phyloP scores from a whole-genome alignment of 441 rosid genomes.

The Sinapis alba region DNA sequence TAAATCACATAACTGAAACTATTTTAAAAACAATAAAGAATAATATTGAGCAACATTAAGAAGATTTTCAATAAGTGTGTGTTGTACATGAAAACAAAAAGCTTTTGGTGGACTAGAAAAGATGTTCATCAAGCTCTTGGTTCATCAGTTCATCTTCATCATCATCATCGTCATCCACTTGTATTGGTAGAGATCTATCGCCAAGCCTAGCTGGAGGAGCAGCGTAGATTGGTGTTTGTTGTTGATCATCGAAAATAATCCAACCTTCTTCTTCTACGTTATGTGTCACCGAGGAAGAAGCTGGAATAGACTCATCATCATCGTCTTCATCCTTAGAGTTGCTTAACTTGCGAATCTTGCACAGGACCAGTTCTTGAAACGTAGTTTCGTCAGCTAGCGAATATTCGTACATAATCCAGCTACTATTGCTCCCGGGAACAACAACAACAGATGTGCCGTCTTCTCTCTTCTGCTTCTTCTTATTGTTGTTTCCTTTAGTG shows the following conservation, averaged over 20 bases:
- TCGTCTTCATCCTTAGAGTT: background rate
- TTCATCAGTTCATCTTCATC: background rate
- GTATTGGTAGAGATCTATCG: background rate
- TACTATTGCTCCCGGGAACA: background rate
- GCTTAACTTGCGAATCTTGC: background rate
- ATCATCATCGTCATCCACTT: background rate
- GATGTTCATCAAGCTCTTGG: background rate
- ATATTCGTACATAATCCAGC: background rate
- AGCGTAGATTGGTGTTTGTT: background rate
- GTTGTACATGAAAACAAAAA: background rate
- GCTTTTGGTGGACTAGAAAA: background rate
- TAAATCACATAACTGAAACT: background rate
- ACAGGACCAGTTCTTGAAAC: conserved; percentile 1
- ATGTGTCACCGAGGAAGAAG: background rate
- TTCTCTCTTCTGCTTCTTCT: background rate
- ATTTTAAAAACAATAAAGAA: background rate
- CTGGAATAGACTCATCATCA: background rate
- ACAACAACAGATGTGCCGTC: background rate
- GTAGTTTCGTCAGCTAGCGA: background rate
- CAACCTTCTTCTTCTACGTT: background rate
- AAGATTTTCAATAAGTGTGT: background rate
- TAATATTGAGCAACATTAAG: background rate
- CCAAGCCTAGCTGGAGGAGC: background rate
- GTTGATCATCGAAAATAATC: background rate
- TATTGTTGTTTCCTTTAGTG: background rate